A percentile compares a stretch with the other conserved stretches of the same genome.
phyloP scores from a whole-genome alignment of 768 basidiomycete genomes.

The Phaeotremella fagi region DNA sequence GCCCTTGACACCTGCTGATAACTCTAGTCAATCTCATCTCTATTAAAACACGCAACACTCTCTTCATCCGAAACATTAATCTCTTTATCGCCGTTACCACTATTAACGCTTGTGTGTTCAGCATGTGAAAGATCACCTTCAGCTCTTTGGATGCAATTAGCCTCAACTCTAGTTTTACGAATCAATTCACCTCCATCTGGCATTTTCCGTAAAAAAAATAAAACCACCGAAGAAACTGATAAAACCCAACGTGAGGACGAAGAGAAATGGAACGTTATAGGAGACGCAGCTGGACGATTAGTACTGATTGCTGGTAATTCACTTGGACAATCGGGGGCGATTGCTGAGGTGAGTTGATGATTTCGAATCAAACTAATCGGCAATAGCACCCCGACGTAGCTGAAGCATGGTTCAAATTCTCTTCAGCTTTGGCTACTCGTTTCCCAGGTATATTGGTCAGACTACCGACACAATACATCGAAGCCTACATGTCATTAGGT shows the following conservation, averaged over 20 bases:
- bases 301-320: slow-evolving; percentile 19
- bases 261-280: slow-evolving; percentile 30
- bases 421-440: slow-evolving; percentile 56
- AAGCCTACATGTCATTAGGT: slow-evolving; percentile 67
- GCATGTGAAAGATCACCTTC: slow-evolving; percentile 41
- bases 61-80: slow-evolving; percentile 72
- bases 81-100: slow-evolving; percentile 71
- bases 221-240: slow-evolving; percentile 20
- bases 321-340: slow-evolving; percentile 18
- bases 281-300: slow-evolving; percentile 29
- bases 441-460: slow-evolving; percentile 41
- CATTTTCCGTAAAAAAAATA: slow-evolving; percentile 48
- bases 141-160: slow-evolving; percentile 72
- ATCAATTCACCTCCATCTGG: slow-evolving; percentile 63
- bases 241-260: slow-evolving; percentile 19
- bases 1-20: slow-evolving; percentile 1
- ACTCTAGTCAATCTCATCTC: slow-evolving; percentile 65
- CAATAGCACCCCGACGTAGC: slow-evolving; percentile 83
- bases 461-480: slow-evolving; percentile 60
- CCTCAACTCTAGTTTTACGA: slow-evolving; percentile 72
- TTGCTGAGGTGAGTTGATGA: slow-evolving; percentile 34
- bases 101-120: slow-evolving; percentile 49
- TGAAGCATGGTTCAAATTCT: slow-evolving; percentile 78
- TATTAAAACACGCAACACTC: slow-evolving; percentile 60
- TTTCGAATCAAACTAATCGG: not conserved